Conservation (phyloP, 495 filamentous ascomycete species). For the Paragyromitra xinjiangensis region DNA sequence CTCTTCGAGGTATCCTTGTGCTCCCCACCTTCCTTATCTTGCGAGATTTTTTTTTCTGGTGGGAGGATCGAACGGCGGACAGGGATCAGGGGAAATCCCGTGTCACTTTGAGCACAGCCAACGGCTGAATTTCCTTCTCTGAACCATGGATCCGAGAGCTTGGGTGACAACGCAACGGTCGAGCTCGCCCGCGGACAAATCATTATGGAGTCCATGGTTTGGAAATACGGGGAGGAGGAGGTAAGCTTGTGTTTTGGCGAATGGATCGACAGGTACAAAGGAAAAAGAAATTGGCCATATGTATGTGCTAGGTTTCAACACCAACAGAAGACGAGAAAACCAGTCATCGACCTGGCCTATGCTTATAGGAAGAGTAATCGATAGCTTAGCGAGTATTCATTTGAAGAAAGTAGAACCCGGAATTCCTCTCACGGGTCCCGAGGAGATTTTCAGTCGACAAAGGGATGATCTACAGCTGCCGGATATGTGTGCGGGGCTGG, state of each 20-base stretch:
- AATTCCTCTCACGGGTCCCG: neutral
- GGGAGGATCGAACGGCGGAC: slow-evolving; percentile 32
- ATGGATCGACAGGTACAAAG: slow-evolving; percentile 34
- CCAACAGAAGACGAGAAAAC: neutral
- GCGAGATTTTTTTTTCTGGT: slow-evolving; percentile 7
- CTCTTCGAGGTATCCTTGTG: neutral
- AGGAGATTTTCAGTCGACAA: neutral
- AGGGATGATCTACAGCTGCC: neutral
- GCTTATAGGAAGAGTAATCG: neutral
- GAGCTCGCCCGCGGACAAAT: slow-evolving; percentile 13
- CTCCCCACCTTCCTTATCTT: slow-evolving; percentile 24
- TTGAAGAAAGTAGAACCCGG: slow-evolving; percentile 2
- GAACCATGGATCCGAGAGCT: slow-evolving; percentile 29
- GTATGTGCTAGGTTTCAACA: neutral
- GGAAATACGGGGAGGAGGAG: neutral
- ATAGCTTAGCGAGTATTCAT: neutral
- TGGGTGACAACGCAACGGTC: slow-evolving; percentile 23
- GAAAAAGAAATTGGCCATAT: slow-evolving; percentile 7
- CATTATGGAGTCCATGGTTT: slow-evolving; percentile 8
- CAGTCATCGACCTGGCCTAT: neutral
- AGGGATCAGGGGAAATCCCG: slow-evolving; percentile 24
- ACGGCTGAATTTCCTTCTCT: slow-evolving; percentile 34
- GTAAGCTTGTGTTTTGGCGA: slow-evolving; percentile 15
- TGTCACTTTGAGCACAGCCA: slow-evolving; percentile 21
- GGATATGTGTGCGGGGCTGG: neutral